Base-by-base conservation (phyloP, 2,329 filamentous ascomycete species). In the Neofusicoccum sp. region DNA sequence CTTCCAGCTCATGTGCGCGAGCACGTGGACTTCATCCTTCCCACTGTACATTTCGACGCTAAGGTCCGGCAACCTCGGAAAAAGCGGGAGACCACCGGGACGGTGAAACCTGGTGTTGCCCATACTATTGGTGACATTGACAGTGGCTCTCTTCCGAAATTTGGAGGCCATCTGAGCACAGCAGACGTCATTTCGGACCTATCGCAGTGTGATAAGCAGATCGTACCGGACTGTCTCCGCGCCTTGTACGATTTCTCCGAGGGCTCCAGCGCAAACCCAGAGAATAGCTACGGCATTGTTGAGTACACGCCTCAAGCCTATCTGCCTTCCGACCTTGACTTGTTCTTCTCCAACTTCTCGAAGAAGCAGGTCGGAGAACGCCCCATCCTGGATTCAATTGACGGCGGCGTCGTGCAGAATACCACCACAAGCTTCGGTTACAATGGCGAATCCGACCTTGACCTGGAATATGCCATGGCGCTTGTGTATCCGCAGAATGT, bases 211-310 rank as follows among this genome's bases (percentile, higher is more conserved):
- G 79, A 83, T 64, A 71, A 72, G 12, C 79, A 81, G 67, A 84
- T 87, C 64, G 86, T 83, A 0, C 82, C 84, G 0, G 77, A 78
- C 43, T 87, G 85, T 65, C 63, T 76, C 20, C 65, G 71, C 7
- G 70, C 69, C 6, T 63, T 76, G 3, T 76, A 76, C 63, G 65
- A 69, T 33, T 71, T 76, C 56, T 71, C 71, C 20, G 40, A 51
- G 11, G 38, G 31, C 14, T 30, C 31, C 34, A 43, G 7, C 9
- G 43, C 43, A 4, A 47, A 47, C 26, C 38, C 51, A 30, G 53
- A 43, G 5, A 61, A 61, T 31, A 26, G 28, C 6, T 31, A 56
- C 34, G 58, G 58, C 11, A 61, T 61, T 36, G 53, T 41, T 26
- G 58, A 61, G 20, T 60, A 44, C 20, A 48, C 53, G 11, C 47